These are phyloP conservation scores for Colletotrichum salicis DNA, from an alignment of 2,329 filamentous ascomycete species.

Conservation along the genomic window DNA sequence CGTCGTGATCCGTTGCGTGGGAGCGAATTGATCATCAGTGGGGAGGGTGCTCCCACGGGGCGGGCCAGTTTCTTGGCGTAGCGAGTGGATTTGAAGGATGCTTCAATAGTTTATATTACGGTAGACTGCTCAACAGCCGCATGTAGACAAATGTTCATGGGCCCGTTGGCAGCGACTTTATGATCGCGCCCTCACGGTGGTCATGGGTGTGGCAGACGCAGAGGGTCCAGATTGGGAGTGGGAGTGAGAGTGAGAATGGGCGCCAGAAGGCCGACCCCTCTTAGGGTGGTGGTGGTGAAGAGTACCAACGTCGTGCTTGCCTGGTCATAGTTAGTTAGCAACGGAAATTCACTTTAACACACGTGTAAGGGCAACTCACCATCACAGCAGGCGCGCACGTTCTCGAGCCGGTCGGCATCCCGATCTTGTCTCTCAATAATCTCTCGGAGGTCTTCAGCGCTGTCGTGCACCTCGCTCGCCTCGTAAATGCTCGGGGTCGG, in stretches of 20 bases:
- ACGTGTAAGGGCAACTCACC: conserved; percentile 68
- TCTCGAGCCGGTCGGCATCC: conserved; percentile 85
- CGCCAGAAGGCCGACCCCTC: conserved; percentile 52
- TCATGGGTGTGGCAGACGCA: conserved; percentile 46
- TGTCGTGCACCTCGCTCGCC: conserved; percentile 74
- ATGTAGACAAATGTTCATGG: conserved; percentile 16
- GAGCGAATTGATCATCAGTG: conserved; percentile 35
- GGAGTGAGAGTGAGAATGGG: conserved; percentile 47
- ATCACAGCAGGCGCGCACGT: conserved; percentile 97
- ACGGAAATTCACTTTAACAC: not conserved
- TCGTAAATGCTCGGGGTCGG: conserved; percentile 65
- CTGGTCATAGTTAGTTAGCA: conserved; percentile 52
- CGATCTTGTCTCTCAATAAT: conserved; percentile 83
- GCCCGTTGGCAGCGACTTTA: conserved; percentile 37
- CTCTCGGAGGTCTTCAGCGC: conserved; percentile 83
- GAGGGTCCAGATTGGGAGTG: conserved; percentile 50
- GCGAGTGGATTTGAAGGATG: conserved; percentile 29
- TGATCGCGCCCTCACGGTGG: conserved; percentile 49
- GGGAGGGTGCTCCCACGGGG: conserved; percentile 14
- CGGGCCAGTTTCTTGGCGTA: conserved; percentile 16
- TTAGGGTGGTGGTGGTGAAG: conserved; percentile 60
- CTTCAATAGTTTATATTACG: conserved; percentile 31
- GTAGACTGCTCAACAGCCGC: conserved; percentile 23
- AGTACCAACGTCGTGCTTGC: conserved; percentile 79
- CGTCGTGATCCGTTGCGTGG: conserved; percentile 38